Evolutionary conservation across 768 basidiomycete species (phyloP), one percentile per base, ranked within the genome.

Genomic region (Tephrocybe sp.): DNA sequence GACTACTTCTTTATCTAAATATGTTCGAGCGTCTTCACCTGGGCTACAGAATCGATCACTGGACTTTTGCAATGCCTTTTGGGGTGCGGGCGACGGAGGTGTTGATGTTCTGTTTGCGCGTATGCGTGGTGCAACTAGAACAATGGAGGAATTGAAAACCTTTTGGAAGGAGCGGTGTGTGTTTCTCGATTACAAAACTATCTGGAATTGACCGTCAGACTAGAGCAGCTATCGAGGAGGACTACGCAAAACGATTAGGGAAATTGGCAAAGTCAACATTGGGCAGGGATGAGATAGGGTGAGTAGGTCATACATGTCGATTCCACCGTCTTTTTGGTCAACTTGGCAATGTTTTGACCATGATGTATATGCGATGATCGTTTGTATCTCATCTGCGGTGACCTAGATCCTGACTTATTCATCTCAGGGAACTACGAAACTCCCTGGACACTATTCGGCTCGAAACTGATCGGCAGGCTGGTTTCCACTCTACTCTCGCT

Each of bases 1-100:
- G 30, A 87, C 88, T 0, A 89, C 89, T 4, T 92, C 90, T 5
- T 74, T 92, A 27, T 82, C 88, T 24, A 82, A 74, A 66, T 90
- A 76, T 66, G 86, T 79, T 39, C 75, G 85, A 32, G 70, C 75
- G 38, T 71, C 71, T 30, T 83, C 86, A 34, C 78, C 83, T 18
- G 66, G 57, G 28, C 50, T 65, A 9, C 69, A 69, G 51, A 71
- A 71, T 56, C 76, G 80, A 49, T 82, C 83, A 9, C 68, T 84
- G 60, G 92, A 97, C 70, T 98, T 94, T 70, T 98, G 95, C 69
- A 99, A 98, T 69, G 83, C 92, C 2, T 98, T 98, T 72, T 98
- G 97, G 97, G 92, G 92, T 9, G 58, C 78, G 16, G 81, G 77
- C 24, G 93, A 97, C 73, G 87, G 79, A 31, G 94, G 94, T 13